These are phyloP conservation scores for Talaromyces sp. DNA, from an alignment of 2,329 filamentous ascomycete species.

Conservation along the genomic window DNA sequence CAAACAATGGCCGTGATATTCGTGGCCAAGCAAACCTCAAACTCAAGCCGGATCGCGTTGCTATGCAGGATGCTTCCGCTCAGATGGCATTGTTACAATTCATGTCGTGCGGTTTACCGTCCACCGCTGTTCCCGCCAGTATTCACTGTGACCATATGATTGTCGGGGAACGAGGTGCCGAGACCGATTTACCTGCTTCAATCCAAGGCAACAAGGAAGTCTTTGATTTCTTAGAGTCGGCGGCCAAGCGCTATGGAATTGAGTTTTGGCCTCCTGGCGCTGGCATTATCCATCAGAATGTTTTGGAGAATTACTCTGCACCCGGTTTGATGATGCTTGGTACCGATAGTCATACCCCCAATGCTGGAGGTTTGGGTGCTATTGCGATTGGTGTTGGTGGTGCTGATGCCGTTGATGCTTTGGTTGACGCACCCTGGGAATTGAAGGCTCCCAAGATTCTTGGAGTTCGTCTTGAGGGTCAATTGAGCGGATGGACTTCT, in stretches of 20 bases:
- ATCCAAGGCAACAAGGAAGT: slow-evolving; percentile 94
- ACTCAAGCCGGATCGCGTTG: slow-evolving; percentile 94
- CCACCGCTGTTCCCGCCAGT: slow-evolving; percentile 89
- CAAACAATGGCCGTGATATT: slow-evolving; percentile 78
- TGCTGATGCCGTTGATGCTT: slow-evolving; percentile 92
- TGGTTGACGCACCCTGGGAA: slow-evolving; percentile 97
- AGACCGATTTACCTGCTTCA: slow-evolving; percentile 77
- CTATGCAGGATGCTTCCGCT: slow-evolving; percentile 98
- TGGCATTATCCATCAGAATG: slow-evolving; percentile 95
- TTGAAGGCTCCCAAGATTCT: slow-evolving; percentile 90
- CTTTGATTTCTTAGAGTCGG: slow-evolving; percentile 94
- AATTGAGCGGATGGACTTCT: slow-evolving; percentile 84
- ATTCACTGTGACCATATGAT: slow-evolving; percentile 99
- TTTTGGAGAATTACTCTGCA: slow-evolving; percentile 96
- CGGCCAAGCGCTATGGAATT: slow-evolving; percentile 85
- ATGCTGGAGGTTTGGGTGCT: slow-evolving; percentile 89
- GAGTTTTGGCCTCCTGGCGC: slow-evolving; percentile 95
- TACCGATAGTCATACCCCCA: slow-evolving; percentile 95
- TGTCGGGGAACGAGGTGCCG: slow-evolving; percentile 86
- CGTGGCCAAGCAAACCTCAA: slow-evolving; percentile 89
- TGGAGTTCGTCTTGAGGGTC: slow-evolving; percentile 78
- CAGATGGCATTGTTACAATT: slow-evolving; percentile 99
- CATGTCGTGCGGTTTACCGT: slow-evolving; percentile 90
- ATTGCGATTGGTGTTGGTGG: slow-evolving; percentile 97
- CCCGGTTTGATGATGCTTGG: slow-evolving; percentile 98